Percentiles rank a stretch among this genome's conserved stretches.
Evolutionary conservation across 305 asterid genomes (phyloP).

Genomic region (Fraxinus greggii): DNA sequence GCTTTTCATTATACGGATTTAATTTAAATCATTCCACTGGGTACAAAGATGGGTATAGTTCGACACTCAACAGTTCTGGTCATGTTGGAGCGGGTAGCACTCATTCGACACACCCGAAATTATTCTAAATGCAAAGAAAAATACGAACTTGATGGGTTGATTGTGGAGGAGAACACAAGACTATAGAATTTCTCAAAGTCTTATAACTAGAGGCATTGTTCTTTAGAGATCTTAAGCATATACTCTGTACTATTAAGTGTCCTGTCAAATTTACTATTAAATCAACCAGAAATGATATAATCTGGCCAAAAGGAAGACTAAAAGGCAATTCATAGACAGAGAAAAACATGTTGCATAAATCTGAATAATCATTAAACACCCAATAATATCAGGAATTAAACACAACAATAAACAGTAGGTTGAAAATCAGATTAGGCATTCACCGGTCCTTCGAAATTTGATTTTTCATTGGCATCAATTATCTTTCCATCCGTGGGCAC

Average conservation of each 20-base stretch:
- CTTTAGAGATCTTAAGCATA: neutral
- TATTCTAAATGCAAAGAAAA: neutral
- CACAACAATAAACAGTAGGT: neutral
- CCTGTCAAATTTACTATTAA: neutral
- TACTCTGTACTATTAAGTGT: neutral
- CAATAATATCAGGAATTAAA: neutral
- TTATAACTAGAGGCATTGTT: neutral
- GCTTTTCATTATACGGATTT: too few relatives aligned
- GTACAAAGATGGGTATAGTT: neutral
- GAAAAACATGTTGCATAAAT: neutral
- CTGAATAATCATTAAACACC: neutral
- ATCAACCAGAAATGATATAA: neutral
- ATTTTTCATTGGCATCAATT: constrained; percentile 28
- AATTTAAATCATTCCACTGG: neutral
- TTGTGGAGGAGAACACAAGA: neutral
- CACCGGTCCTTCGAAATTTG: neutral
- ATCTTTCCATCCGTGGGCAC: constrained; percentile 58
- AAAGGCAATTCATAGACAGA: neutral
- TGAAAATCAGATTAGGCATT: neutral
- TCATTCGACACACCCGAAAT: neutral
- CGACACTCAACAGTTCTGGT: neutral
- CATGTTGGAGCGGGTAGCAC: neutral
- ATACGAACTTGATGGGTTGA: too few relatives aligned
- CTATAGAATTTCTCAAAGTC: neutral
- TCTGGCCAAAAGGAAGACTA: neutral